Base-by-base conservation (phyloP, 2,329 filamentous ascomycete species). In the Diaporthe caulivora region DNA sequence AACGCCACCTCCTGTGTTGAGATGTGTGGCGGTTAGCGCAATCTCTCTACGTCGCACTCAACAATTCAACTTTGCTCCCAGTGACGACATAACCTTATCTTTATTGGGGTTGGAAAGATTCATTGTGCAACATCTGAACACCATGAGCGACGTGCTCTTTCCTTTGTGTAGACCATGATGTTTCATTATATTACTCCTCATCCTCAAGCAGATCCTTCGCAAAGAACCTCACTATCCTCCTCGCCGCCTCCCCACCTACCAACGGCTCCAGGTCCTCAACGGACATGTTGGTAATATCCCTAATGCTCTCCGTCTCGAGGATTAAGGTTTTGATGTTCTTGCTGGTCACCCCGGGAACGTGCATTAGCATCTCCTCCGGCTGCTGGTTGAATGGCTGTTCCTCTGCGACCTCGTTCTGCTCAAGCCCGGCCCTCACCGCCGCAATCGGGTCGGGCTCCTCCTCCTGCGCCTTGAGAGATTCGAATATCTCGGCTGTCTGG, bases 401-500 rank as follows among this genome's bases (percentile, higher is more conserved):
- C 74, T 92, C 92, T 2, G 87, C 89, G 79, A 84, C 87, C 81
- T 90, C 86, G 67, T 88, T 86, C 77, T 86, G 88, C 34, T 94
- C 92, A 0, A 99, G 85, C 0, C 97, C 97, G 2, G 95, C 90
- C 74, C 93, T 91, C 10, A 98, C 95, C 0, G 97, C 97, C 3
- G 91, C 91, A 47, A 97, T 88, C 1, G 97, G 97, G 81, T 99
- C 95, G 0, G 97, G 97, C 83, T 99, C 97, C 3, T 92, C 88
- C 78, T 96, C 93, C 78, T 95, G 93, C 77, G 95, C 93, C 85
- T 99, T 99, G 71, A 99, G 89, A 77, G 95, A 92, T 78, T 95
- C 93, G 81, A 99, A 98, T 75, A 99, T 98, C 85, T 98, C 95
- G 1, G 97, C 97, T 0, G 97, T 98, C 82, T 99, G 95, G 80